phyloP scores from a whole-genome alignment of 2,329 filamentous ascomycete species.

The Penicillium sp. region DNA sequence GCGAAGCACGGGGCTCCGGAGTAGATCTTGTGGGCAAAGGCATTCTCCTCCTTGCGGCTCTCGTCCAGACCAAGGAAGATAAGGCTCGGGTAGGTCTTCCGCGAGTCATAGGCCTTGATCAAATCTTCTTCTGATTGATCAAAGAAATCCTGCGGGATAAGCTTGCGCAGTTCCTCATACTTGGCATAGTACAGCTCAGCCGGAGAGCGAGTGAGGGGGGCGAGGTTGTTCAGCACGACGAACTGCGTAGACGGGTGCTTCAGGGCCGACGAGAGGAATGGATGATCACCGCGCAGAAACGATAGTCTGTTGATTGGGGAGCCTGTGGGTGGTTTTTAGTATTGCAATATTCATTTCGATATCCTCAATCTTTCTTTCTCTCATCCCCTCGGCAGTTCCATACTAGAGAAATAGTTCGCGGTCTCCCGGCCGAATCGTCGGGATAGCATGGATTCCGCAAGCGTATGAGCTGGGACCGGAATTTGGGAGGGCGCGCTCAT shows the following conservation, averaged over 20 bases:
- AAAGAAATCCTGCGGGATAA: slow-evolving; percentile 74
- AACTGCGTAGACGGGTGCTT: slow-evolving; percentile 58
- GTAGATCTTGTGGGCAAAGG: slow-evolving; percentile 58
- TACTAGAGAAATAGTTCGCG: slow-evolving; percentile 54
- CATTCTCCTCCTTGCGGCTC: slow-evolving; percentile 46
- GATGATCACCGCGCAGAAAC: slow-evolving; percentile 49
- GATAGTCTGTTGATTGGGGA: slow-evolving; percentile 53
- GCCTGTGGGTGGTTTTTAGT: slow-evolving; percentile 30
- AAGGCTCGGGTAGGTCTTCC: slow-evolving; percentile 65
- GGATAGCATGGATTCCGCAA: slow-evolving; percentile 57
- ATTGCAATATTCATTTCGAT: background rate
- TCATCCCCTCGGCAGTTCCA: slow-evolving; percentile 6
- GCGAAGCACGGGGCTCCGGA: slow-evolving; percentile 84
- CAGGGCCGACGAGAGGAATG: slow-evolving; percentile 50
- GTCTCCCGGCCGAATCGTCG: slow-evolving; percentile 52
- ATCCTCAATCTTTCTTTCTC: background rate
- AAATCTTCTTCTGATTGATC: slow-evolving; percentile 69
- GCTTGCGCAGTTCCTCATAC: slow-evolving; percentile 65
- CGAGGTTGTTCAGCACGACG: slow-evolving; percentile 75
- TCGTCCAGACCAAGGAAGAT: slow-evolving; percentile 87
- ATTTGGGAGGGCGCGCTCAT: slow-evolving; percentile 41
- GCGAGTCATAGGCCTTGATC: slow-evolving; percentile 73
- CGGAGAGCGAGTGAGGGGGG: slow-evolving; percentile 66
- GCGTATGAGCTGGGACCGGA: slow-evolving; percentile 59
- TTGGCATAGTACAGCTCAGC: slow-evolving; percentile 67